These are phyloP conservation scores for Populus tomentosa DNA, from an alignment of 441 rosid species.

Conservation along the genomic window DNA sequence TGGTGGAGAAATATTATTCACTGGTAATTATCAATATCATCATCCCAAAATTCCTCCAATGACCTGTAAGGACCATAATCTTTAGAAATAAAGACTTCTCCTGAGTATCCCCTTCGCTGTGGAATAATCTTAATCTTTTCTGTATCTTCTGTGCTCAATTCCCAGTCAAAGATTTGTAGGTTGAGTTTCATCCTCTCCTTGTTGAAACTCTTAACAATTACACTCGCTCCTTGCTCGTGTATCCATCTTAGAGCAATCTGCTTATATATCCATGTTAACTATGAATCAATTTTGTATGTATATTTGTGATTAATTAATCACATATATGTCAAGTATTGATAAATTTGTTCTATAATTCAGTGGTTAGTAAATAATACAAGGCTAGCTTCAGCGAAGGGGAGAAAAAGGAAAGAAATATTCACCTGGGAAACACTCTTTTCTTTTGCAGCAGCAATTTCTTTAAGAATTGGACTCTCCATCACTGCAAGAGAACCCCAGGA, in stretches of 20 bases:
- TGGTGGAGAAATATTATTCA: background rate
- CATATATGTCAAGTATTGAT: background rate
- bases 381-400: background rate
- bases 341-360: background rate
- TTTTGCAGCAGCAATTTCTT: conserved; percentile 20
- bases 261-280: background rate
- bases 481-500: conserved; percentile 27
- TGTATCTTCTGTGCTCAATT: background rate
- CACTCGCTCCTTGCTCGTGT: conserved; percentile 8
- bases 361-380: background rate
- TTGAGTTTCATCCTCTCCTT: conserved; percentile 6
- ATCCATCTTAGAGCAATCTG: conserved; percentile 16
- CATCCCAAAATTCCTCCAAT: conserved; percentile 16
- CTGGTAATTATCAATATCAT: background rate
- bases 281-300: background rate
- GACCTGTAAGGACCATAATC: conserved; percentile 12
- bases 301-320: background rate
- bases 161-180: conserved; percentile 15
- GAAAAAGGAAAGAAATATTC: background rate
- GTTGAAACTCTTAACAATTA: conserved; percentile 4
- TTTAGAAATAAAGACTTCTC: conserved; percentile 5
- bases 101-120: conserved; percentile 1
- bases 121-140: background rate
- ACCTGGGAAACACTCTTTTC: conserved; percentile 16
- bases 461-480: conserved; percentile 21